Evolutionary conservation across 345 rosid species (phyloP).

Genomic region (Kandelia obovata): DNA sequence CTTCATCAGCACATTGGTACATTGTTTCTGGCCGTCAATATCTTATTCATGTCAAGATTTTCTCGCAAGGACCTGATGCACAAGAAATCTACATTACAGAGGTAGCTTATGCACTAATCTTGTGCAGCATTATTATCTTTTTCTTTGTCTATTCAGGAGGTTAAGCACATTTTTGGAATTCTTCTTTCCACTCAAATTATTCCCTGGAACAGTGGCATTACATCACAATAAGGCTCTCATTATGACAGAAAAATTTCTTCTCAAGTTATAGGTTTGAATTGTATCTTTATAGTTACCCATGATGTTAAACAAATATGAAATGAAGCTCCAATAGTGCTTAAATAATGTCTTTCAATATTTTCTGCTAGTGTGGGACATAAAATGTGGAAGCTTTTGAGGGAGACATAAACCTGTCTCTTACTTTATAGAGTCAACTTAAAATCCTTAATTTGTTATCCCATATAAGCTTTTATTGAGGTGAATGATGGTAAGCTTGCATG

Average conservation of each 20-base stretch:
- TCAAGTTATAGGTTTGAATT: neutral
- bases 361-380: too few relatives aligned
- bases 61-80: constrained; percentile 56
- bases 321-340: too few relatives aligned
- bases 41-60: constrained; percentile 66
- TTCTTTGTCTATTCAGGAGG: neutral
- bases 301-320: too few relatives aligned
- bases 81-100: constrained; percentile 79
- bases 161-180: neutral
- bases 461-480: too few relatives aligned
- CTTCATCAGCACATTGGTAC: constrained; percentile 68
- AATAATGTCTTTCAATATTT: too few relatives aligned
- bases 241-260: neutral
- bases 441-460: too few relatives aligned
- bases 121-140: neutral
- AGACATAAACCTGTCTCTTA: too few relatives aligned
- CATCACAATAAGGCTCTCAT: too few relatives aligned
- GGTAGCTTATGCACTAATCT: constrained; percentile 42
- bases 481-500: too few relatives aligned
- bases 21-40: constrained; percentile 67
- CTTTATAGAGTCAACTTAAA: too few relatives aligned
- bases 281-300: too few relatives aligned
- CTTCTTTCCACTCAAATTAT: neutral
- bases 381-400: too few relatives aligned
- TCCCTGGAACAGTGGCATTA: neutral